Percentiles rank a stretch among this genome's conserved stretches.
Conservation (phyloP, 306 rosid genomes). For the Fagus crenata region DNA sequence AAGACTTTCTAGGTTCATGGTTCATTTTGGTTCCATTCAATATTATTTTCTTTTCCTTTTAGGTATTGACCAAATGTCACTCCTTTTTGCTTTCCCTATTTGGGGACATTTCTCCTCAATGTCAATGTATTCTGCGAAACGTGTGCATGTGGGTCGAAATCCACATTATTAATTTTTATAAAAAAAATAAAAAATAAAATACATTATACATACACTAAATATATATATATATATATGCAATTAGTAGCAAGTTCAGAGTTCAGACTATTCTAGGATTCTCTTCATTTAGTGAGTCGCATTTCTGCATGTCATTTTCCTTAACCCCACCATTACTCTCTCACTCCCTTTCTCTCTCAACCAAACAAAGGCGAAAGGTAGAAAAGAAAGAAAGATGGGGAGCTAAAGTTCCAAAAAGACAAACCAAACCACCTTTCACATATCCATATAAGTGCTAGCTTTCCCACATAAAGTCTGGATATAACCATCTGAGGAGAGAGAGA, state of each 20-base stretch:
- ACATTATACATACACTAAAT: slow-evolving; percentile 2
- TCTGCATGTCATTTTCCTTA: slow-evolving; percentile 60
- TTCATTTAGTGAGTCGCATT: slow-evolving; percentile 34
- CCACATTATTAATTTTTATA: slow-evolving; percentile 29
- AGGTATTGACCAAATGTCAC: slow-evolving; percentile 70
- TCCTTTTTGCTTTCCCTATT: slow-evolving; percentile 36
- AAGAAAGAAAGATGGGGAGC: slow-evolving; percentile 27
- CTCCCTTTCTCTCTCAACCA: slow-evolving; percentile 49
- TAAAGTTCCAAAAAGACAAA: slow-evolving; percentile 50
- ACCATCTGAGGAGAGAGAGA: slow-evolving; percentile 53
- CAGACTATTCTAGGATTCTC: slow-evolving; percentile 70
- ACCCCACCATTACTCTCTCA: slow-evolving; percentile 56
- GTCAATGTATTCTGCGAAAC: slow-evolving; percentile 51
- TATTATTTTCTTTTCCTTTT: slow-evolving; percentile 49
- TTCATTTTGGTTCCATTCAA: slow-evolving; percentile 30
- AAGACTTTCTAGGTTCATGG: slow-evolving; percentile 33
- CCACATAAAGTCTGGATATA: slow-evolving; percentile 48
- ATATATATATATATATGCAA: background rate
- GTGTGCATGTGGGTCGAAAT: slow-evolving; percentile 47
- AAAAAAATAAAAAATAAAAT: slow-evolving; percentile 1
- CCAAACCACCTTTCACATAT: slow-evolving; percentile 47
- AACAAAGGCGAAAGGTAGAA: slow-evolving; percentile 48
- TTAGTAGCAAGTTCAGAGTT: background rate
- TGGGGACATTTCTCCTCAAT: slow-evolving; percentile 35
- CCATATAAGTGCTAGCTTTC: slow-evolving; percentile 46